Evolutionary conservation across 108 stramenopile genomes (phyloP), one percentile per base, ranked within the genome.

Genomic region (Pseudonitzschia multistriata): DNA sequence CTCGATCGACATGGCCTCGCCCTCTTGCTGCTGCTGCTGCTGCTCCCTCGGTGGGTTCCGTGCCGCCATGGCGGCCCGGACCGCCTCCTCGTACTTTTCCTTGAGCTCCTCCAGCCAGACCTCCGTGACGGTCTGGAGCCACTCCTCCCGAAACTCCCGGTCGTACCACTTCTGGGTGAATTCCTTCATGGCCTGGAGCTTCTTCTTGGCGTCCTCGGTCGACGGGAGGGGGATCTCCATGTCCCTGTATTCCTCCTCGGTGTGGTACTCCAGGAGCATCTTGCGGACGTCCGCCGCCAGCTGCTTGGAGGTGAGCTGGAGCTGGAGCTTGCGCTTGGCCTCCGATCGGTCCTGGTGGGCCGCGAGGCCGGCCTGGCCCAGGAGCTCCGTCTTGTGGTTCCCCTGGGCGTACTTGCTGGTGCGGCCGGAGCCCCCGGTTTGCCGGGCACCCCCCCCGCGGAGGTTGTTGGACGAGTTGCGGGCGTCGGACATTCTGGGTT

Each of bases 81-180:
- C 56, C 4, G 56, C 56, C 14, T n/a, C 56, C 56, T 57, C 56
- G 31, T 57, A 57, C 17, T 30, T 7, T 27, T 6, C 56, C 28
- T 57, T 57, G 14, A 57, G 31, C 25, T 57, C 56, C 8, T 57
- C 56, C 31, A 57, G 25, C 56, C 56, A 57, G 11, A 57, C 28
- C 31, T 57, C 30, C 15, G 56, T 57, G 28, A 57, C 28, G n/a
- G 56, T 57, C 25, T 57, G 56, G 7, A 57, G 31, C 56, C 56
- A 57, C 25, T 57, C 56, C 31, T 57, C 56, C 28, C 56, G 56
- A 17, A 57, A 57, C n/a, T 57, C 56, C 31, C 30, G 27, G 25
- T 57, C 56, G 31, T 57, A 57, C 56, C 56, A 57, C 14, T 57
- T 57, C 30, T 57, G 22, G 11, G 56, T 57, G 25, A 57, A 57